phyloP scores from a whole-genome alignment of 371 early-diverging fungal genomes.

The Capillidium rhysosporum region DNA sequence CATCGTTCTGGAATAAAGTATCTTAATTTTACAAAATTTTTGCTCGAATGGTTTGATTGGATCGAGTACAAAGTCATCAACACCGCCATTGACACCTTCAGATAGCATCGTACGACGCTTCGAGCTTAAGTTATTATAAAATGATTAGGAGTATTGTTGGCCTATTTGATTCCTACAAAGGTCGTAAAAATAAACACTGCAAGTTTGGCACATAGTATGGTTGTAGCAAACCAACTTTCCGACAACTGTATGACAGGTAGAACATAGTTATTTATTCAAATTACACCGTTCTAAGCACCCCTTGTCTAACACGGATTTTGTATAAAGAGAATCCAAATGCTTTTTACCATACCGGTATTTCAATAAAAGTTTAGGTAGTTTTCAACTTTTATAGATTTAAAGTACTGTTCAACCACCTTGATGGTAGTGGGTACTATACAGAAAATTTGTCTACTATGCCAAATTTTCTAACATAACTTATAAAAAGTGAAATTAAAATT shows the following conservation, averaged over 20 bases:
- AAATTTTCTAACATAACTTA: slow-evolving; percentile 9
- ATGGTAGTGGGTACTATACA: slow-evolving; percentile 2
- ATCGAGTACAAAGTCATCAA: slow-evolving; percentile 3
- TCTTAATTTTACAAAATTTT: background rate
- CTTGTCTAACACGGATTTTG: background rate
- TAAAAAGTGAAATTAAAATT: slow-evolving; percentile 12
- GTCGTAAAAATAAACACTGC: slow-evolving; percentile 11
- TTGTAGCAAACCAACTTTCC: slow-evolving; percentile 12
- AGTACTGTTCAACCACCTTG: slow-evolving; percentile 3
- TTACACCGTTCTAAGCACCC: slow-evolving; percentile 7
- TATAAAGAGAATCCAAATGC: slow-evolving; percentile 7
- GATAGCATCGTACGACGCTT: slow-evolving; percentile 9
- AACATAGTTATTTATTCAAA: slow-evolving; percentile 9
- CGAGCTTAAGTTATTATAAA: slow-evolving; percentile 8
- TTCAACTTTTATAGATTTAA: slow-evolving; percentile 1
- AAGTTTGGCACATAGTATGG: slow-evolving; percentile 11
- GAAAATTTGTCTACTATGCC: slow-evolving; percentile 7
- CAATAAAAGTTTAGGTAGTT: background rate
- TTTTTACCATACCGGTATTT: slow-evolving; percentile 10
- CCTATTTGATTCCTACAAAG: slow-evolving; percentile 9
- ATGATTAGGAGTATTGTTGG: slow-evolving; percentile 6
- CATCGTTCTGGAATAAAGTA: too few species aligned
- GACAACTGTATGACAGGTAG: slow-evolving; percentile 8
- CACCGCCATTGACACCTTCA: slow-evolving; percentile 7
- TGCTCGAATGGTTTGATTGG: background rate